Conservation (phyloP, 2,329 filamentous ascomycete species). For the Pseudocercospora pini-densiflorae region DNA sequence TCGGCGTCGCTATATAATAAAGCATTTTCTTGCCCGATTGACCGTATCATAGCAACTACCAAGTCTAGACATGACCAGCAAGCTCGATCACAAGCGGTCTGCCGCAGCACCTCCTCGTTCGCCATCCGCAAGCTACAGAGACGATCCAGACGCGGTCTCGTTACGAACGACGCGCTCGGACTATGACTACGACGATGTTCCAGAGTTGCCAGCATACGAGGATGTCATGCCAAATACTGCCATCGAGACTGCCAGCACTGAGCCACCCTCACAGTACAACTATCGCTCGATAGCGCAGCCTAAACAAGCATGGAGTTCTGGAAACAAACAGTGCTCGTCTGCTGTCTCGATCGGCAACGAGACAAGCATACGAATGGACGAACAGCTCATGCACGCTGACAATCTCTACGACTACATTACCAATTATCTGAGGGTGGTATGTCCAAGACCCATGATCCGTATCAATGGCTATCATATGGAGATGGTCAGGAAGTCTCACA, state of each 20-base stretch:
- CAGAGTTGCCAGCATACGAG: slow-evolving; percentile 35
- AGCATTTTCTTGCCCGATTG: too few relatives aligned
- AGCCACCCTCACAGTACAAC: slow-evolving; percentile 17
- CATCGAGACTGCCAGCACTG: neutral
- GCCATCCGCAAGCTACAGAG: slow-evolving; percentile 23
- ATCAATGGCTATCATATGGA: slow-evolving; percentile 36
- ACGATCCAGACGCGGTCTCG: slow-evolving; percentile 35
- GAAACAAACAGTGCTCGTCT: slow-evolving; percentile 17
- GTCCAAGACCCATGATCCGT: slow-evolving; percentile 31
- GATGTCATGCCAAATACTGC: slow-evolving; percentile 31
- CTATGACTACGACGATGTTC: slow-evolving; percentile 35
- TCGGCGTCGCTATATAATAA: neutral
- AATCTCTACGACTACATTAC: slow-evolving; percentile 33
- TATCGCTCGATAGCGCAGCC: slow-evolving; percentile 27
- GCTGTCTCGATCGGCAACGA: slow-evolving; percentile 25
- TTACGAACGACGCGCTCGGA: slow-evolving; percentile 36
- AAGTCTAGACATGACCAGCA: neutral
- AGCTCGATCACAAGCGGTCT: slow-evolving; percentile 16
- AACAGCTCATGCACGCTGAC: slow-evolving; percentile 29
- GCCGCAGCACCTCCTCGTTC: slow-evolving; percentile 14
- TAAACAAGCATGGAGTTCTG: slow-evolving; percentile 7
- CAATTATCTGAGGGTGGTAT: slow-evolving; percentile 28
- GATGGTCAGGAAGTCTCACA: slow-evolving; percentile 21
- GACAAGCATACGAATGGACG: slow-evolving; percentile 37
- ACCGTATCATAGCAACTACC: neutral